Evolutionary conservation across 2,329 filamentous ascomycete species (phyloP), one percentile per base, ranked within the genome.

Genomic region (Epichloe amarillans): DNA sequence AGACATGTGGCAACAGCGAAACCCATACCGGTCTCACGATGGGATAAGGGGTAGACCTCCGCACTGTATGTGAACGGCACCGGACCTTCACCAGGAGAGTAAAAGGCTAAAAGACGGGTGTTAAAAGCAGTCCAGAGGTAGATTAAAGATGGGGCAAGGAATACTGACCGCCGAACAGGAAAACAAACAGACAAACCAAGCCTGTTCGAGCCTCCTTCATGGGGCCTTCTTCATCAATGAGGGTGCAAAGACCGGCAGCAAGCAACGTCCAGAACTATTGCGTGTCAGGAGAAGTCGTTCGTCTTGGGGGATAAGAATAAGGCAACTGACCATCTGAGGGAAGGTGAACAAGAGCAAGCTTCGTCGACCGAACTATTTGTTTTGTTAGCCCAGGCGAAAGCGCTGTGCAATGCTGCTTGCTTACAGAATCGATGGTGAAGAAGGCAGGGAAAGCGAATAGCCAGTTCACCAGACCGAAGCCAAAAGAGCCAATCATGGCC

Each of bases 361-460:
- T 21, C 82, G 74, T 21, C 82, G 77, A 8, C 81, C 82, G 57
- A 77, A 83, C 2, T 62, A 12, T 5, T 2, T n/a, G 21, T 12
- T 8, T 53, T 53, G 41, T 61, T 50, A 60, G 53, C 48, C 23
- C 2, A 21, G 12, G 10, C 11, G 30, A 3, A 5, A 14, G 3
- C 38, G 2, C 19, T 38, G 2, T 47, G 4, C 8, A 5, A 2
- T 15, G 15, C 14, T 33, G 48, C 35, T 11, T 21, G 45, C 59
- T 52, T 54, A 61, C 59, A 15, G 79, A 83, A 57, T 84, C 82
- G 49, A 84, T 84, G 2, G 80, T 83, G 70, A 74, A 82, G 52
- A 84, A 69, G 2, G 82, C 80, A 0, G 80, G 81, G 64, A 77
- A 80, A n/a, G 81, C 79, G 54, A 83, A 84, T 17, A 83, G 49